A percentile compares a stretch with the other conserved stretches of the same genome.
Evolutionary conservation across 164 flowering plant species (phyloP).

Genomic region (Annona squamosa): DNA sequence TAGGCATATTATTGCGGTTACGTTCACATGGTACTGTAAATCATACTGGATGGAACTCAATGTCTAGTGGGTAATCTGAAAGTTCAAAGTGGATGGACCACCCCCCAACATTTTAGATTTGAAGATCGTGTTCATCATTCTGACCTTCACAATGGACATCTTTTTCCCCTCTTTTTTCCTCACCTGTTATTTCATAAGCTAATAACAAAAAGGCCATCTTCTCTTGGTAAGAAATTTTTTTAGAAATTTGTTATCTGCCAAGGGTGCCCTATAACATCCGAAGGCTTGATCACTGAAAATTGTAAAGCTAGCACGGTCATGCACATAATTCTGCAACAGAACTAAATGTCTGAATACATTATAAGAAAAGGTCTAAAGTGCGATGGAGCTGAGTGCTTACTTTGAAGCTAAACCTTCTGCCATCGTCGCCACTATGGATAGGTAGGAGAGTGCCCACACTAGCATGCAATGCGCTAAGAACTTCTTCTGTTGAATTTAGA

Average conservation of each 20-base stretch:
- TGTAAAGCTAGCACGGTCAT: neutral
- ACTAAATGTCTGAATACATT: neutral
- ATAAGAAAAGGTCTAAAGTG: neutral
- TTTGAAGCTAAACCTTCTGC: slow-evolving; percentile 37
- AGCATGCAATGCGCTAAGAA: slow-evolving; percentile 26
- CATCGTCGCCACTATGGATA: slow-evolving; percentile 23
- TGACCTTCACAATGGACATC: neutral
- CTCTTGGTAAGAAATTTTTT: neutral
- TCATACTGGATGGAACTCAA: too few species aligned
- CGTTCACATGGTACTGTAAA: too few species aligned
- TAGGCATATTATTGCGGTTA: too few species aligned
- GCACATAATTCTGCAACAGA: neutral
- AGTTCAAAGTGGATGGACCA: too few species aligned
- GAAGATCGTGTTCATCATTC: neutral
- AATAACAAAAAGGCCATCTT: neutral
- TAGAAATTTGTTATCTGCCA: neutral
- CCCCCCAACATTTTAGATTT: neutral
- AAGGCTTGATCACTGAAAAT: neutral
- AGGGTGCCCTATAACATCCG: neutral
- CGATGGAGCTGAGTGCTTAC: slow-evolving; percentile 21
- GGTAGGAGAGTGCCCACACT: slow-evolving; percentile 29
- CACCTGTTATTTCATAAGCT: neutral
- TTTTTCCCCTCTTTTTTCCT: too few species aligned
- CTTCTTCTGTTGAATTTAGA: slow-evolving; percentile 39
- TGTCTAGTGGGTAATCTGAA: too few species aligned